Conservation (phyloP, 495 filamentous ascomycete genomes). For the Xylaria flabelliformis region DNA sequence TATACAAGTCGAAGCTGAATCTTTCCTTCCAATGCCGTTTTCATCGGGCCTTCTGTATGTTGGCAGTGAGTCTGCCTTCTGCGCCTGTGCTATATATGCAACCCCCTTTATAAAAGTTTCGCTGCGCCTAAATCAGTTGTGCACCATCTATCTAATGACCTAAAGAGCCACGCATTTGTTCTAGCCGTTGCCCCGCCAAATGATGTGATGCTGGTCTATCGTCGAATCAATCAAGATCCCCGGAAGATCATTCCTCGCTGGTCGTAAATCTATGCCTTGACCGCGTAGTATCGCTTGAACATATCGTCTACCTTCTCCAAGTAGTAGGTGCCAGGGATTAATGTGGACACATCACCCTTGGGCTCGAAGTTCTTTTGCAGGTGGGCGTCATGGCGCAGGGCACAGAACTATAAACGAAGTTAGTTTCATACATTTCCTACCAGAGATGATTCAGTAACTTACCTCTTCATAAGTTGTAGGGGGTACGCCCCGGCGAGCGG, state of each 20-base stretch:
- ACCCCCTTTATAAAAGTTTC: conserved; percentile 26
- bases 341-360: conserved; percentile 73
- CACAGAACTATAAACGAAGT: conserved; percentile 72
- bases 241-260: conserved; percentile 30
- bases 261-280: conserved; percentile 72
- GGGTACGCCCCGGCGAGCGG: conserved; percentile 70
- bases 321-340: conserved; percentile 86
- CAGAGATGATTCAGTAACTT: conserved; percentile 42
- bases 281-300: conserved; percentile 87
- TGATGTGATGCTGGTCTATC: conserved; percentile 27
- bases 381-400: conserved; percentile 91
- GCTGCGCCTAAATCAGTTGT: conserved; percentile 24
- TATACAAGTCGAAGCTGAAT: conserved; percentile 37
- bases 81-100: conserved; percentile 34
- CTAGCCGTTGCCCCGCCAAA: conserved; percentile 21
- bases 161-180: conserved; percentile 22
- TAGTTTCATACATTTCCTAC: conserved; percentile 26
- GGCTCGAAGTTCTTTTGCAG: conserved; percentile 90
- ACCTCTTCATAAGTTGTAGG: conserved; percentile 89
- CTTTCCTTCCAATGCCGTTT: conserved; percentile 29
- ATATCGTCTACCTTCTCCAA: conserved; percentile 89
- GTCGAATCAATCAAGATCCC: conserved; percentile 36
- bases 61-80: conserved; percentile 13
- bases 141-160: conserved; percentile 29
- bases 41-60: conserved; percentile 34